Percentiles rank a stretch among this genome's conserved stretches.
Evolutionary conservation across 306 rosid species (phyloP).

Genomic region (Erythrophleum fordii): DNA sequence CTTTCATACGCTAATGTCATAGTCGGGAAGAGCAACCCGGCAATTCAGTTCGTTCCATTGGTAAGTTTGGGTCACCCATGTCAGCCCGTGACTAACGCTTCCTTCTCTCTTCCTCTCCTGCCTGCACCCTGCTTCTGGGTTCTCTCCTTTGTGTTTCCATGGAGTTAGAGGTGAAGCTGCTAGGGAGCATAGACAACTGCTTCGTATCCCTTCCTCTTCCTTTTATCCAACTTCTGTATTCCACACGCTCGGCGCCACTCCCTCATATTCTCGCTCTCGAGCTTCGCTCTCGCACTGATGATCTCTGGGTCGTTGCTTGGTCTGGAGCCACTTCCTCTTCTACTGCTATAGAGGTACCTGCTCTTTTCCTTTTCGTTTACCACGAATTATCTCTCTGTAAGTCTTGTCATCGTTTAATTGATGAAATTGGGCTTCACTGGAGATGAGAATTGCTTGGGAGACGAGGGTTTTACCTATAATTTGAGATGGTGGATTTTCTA

Average conservation of each 20-base stretch:
- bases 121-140: neutral
- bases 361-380: neutral
- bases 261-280: constrained; percentile 71
- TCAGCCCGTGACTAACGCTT: neutral
- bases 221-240: constrained; percentile 75
- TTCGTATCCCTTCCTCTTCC: constrained; percentile 75
- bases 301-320: constrained; percentile 81
- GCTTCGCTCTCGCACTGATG: constrained; percentile 60
- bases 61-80: neutral
- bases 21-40: neutral
- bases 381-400: neutral
- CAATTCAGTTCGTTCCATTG: neutral
- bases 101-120: neutral
- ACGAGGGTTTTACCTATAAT: neutral
- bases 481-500: neutral
- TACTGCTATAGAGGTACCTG: constrained; percentile 68
- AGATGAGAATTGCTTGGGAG: neutral
- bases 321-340: constrained; percentile 87
- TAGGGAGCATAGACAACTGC: constrained; percentile 68
- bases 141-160: constrained; percentile 14
- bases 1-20: too few relatives aligned
- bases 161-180: constrained; percentile 70
- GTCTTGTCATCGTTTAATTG: neutral
- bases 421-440: neutral
- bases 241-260: constrained; percentile 48